A percentile compares a stretch with the other conserved stretches of the same genome.
phyloP scores from a whole-genome alignment of 139 green algal species.

The Pseudopediastrum boryanum region DNA sequence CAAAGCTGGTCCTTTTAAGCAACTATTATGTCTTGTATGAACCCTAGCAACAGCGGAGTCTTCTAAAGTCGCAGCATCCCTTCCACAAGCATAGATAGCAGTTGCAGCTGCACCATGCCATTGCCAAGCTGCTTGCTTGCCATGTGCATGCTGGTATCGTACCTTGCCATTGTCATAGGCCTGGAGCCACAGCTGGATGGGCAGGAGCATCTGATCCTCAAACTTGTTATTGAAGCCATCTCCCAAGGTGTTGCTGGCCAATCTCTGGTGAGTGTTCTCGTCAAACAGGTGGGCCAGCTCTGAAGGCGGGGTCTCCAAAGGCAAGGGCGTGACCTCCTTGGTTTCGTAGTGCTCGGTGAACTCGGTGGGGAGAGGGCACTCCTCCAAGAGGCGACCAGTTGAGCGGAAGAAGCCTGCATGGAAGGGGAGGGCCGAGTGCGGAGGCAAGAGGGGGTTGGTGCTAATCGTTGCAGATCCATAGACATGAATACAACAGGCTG shows the following conservation, averaged over 20 bases:
- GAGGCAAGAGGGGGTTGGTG: no score
- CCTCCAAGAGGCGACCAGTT: neutral
- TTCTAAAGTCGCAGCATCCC: no score
- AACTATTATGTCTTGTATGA: no score
- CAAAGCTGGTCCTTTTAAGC: no score
- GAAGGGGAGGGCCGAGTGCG: no score
- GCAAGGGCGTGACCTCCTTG: neutral
- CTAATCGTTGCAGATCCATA: no score
- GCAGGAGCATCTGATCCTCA: neutral
- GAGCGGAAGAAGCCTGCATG: neutral
- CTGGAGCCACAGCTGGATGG: constrained; percentile 24
- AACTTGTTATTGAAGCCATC: neutral
- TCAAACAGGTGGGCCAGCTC: neutral
- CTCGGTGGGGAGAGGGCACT: constrained; percentile 4
- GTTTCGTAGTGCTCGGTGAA: constrained; percentile 20
- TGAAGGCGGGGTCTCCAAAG: neutral
- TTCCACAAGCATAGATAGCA: no score
- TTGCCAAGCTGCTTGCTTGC: no score
- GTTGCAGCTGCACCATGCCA: no score
- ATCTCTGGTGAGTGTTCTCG: neutral
- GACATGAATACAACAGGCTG: no score
- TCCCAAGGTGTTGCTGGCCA: neutral
- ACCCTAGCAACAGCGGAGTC: no score
- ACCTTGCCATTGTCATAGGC: constrained; percentile 15
- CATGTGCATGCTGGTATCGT: no score